A percentile compares a stretch with the other conserved stretches of the same genome.
Evolutionary conservation across 352 stramenopile species (phyloP).

Genomic region (Sclerospora graminicola): DNA sequence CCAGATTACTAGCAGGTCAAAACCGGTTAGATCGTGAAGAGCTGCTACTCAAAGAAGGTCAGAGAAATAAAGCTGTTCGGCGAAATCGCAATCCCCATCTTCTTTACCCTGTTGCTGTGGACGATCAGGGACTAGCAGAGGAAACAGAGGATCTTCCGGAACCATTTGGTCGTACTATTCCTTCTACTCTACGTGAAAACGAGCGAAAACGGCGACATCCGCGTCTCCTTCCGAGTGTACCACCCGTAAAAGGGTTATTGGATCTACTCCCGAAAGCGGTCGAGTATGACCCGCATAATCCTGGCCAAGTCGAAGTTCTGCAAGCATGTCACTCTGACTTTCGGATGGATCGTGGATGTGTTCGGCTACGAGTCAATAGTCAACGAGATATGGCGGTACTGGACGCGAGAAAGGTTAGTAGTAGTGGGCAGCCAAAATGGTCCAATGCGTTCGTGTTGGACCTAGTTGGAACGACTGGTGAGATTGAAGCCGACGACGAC

Average conservation of each 20-base stretch:
- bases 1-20: slow-evolving; percentile 56
- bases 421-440: slow-evolving; percentile 50
- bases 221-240: slow-evolving; percentile 66
- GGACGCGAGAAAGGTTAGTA: slow-evolving; percentile 37
- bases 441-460: slow-evolving; percentile 62
- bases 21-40: slow-evolving; percentile 71
- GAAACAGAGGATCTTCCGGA: neutral
- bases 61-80: slow-evolving; percentile 22
- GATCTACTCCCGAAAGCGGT: slow-evolving; percentile 74
- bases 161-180: slow-evolving; percentile 1
- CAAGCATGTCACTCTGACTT: slow-evolving; percentile 77
- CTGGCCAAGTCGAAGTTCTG: slow-evolving; percentile 66
- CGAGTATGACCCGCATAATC: slow-evolving; percentile 35
- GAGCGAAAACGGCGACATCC: slow-evolving; percentile 53
- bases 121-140: slow-evolving; percentile 12
- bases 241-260: slow-evolving; percentile 69
- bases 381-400: slow-evolving; percentile 18
- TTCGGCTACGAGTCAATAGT: slow-evolving; percentile 70
- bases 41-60: slow-evolving; percentile 57
- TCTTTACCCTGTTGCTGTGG: slow-evolving; percentile 22
- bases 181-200: slow-evolving; percentile 13
- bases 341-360: slow-evolving; percentile 45
- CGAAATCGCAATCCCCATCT: slow-evolving; percentile 51
- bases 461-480: slow-evolving; percentile 60
- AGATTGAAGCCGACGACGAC: slow-evolving; percentile 63